Evolutionary conservation across 108 stramenopile species (phyloP), one percentile per base, ranked within the genome.

Genomic region (Nitzschia sp.): DNA sequence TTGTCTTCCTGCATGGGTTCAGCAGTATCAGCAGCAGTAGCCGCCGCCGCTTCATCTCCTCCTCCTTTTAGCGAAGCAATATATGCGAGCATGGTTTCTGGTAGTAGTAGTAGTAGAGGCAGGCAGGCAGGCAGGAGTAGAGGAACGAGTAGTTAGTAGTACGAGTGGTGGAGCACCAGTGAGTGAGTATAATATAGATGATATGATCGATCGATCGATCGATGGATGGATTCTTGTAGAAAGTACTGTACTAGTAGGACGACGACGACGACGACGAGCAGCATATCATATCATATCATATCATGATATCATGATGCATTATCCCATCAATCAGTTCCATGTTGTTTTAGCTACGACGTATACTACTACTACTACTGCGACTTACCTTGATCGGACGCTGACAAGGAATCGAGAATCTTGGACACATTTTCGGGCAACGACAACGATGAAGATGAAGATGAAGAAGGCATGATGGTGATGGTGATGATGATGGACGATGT

Each of bases 401-500:
- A 50, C 48, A 50, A 50, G 48, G 48, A 50, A 50, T 50, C 48
- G 19, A 50, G 21, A n/a, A 50, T 50, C 19, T 21, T 11, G 48
- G 48, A 11, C 8, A 50, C 48, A 21, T 11, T 50, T 8, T 50
- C 48, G 13, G 48, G 48, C 19, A 50, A 4, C 5, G 13, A 5
- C 21, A 50, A 16, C 19, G 19, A 41, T 41, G 38, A 41, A 11
- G 38, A 41, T 41, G 38, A 13, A 41, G 38, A 41, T 41, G 38
- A 41, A 87, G 26, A 53, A 85, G 38, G n/a, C n/a, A 13, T 41
- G 11, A 41, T 41, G 38, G 13, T 41, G 38, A 41, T 41, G 38
- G 38, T 11, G 38, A 41, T 41, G 38, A 41, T 90, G 26, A 53
- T 87, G 38, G n/a, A n/a, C n/a, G n/a, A n/a, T n/a, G n/a, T n/a